Base-by-base conservation (phyloP, 768 basidiomycete genomes). In the Mycena rosella region DNA sequence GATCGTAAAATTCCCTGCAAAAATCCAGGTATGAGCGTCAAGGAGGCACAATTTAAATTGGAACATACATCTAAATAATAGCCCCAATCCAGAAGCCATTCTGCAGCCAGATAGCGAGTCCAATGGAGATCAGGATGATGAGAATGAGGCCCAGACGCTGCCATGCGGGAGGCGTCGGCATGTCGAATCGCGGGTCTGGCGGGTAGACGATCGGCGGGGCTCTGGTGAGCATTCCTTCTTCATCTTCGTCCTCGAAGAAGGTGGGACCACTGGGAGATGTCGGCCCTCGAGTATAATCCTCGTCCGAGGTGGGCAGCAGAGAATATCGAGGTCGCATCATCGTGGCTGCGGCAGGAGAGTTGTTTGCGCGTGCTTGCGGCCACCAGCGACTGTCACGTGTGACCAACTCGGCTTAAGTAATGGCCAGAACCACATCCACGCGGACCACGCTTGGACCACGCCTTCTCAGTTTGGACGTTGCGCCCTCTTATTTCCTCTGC, bases 211-310 rank as follows among this genome's bases (percentile, higher is more conserved):
- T 17, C 13, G 49, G 49, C 15, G 52, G 65, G 9, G 60, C 22
- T n/a, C 66, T 47, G 4, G 63, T 71, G 59, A 68, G 70, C 49
- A 45, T 52, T 65, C 59, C 70, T 56, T 68, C 66, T 42, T 71
- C 70, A 52, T 71, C 70, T 11, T 71, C 65, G 8, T 68, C 66
- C 0, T 42, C 60, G 20, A 70, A 70, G 56, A 61, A 61, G 2
- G 62, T 5, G 57, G 70, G 62, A 2, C 57, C 26, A 3, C 9
- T 3, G 20, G 65, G 59, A n/a, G 53, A 20, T 3, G 34, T 10
- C 6, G n/a, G 24, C 13, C 34, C n/a, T 1, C 26, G 17, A 7
- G 42, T 5, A 0, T 60, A 52, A 45, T 18, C 36, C 44, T 49
- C 26, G 45, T 68, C 62, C 36, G 67, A 63, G 44, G 42, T 20